These are phyloP conservation scores for Oldenlandia corymbosa DNA, from an alignment of 257 asterid genomes.

Conservation along the genomic window DNA sequence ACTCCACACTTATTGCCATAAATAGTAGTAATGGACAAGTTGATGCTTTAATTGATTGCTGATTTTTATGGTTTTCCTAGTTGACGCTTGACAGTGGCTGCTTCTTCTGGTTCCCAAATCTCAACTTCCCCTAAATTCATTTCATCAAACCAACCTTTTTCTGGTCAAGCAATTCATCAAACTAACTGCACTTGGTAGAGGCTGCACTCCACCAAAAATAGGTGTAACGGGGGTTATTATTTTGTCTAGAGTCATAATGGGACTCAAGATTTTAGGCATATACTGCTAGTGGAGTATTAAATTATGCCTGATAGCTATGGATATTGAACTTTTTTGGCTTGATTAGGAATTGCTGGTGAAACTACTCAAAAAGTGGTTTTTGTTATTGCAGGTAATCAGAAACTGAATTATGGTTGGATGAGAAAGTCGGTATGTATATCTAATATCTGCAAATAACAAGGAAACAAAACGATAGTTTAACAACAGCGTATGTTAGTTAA, in stretches of 20 bases:
- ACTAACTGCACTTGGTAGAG: background rate
- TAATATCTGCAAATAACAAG: background rate
- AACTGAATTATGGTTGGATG: background rate
- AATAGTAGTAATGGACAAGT: slow-evolving; percentile 10
- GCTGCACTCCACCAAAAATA: slow-evolving; percentile 3
- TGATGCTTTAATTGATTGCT: background rate
- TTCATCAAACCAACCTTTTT: slow-evolving; percentile 15
- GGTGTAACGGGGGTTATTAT: no score
- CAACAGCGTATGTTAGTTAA: no score
- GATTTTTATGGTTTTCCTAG: background rate
- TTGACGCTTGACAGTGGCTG: slow-evolving; percentile 12
- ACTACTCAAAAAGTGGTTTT: background rate
- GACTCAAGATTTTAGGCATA: background rate
- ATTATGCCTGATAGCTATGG: background rate
- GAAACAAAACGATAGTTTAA: background rate
- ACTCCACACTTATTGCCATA: slow-evolving; percentile 2
- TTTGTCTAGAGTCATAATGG: no score
- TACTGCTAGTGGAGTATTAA: no score
- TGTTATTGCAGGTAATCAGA: background rate
- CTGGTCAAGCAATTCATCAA: slow-evolving; percentile 4
- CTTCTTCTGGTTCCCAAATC: background rate
- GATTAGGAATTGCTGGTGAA: slow-evolving; percentile 13
- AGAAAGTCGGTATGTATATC: background rate
- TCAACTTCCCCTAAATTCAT: background rate
- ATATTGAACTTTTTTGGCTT: background rate